These are phyloP conservation scores for Solanum clarkiae DNA, from an alignment of 257 asterid genomes.

Conservation along the genomic window DNA sequence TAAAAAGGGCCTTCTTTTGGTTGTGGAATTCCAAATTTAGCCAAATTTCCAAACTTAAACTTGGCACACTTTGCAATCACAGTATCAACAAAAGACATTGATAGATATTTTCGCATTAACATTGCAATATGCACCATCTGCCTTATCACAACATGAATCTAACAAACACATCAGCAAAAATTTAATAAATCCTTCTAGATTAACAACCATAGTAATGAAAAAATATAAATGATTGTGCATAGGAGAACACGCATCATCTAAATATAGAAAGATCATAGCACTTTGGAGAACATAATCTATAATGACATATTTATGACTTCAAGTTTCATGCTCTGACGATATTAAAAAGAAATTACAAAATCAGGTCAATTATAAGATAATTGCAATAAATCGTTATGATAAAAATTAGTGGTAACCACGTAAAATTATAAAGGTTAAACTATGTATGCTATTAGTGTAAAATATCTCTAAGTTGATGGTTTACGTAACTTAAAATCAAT, in stretches of 20 bases:
- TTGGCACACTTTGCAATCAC: background rate
- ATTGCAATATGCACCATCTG: conserved; percentile 30
- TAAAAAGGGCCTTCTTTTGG: conserved; percentile 42
- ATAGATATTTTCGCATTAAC: conserved; percentile 11
- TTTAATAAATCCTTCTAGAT: background rate
- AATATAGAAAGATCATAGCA: background rate
- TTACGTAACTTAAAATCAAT: no score
- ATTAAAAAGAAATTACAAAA: background rate
- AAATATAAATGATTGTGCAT: no score
- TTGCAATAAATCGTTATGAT: background rate
- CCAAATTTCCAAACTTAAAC: conserved; percentile 18
- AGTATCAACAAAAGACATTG: conserved; percentile 16
- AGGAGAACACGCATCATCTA: background rate
- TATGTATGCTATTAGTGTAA: background rate
- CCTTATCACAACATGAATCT: conserved; percentile 37
- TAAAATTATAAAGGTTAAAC: background rate
- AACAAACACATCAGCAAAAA: background rate
- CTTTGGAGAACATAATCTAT: background rate
- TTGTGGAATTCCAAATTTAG: conserved; percentile 20
- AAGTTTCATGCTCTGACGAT: background rate
- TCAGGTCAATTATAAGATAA: background rate
- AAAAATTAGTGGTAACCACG: background rate
- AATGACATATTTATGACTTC: background rate
- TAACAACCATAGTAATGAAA: background rate
- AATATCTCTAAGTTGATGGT: no score